These are phyloP conservation scores for Colletotrichum sp. DNA, from an alignment of 2,329 filamentous ascomycete species.

Conservation along the genomic window DNA sequence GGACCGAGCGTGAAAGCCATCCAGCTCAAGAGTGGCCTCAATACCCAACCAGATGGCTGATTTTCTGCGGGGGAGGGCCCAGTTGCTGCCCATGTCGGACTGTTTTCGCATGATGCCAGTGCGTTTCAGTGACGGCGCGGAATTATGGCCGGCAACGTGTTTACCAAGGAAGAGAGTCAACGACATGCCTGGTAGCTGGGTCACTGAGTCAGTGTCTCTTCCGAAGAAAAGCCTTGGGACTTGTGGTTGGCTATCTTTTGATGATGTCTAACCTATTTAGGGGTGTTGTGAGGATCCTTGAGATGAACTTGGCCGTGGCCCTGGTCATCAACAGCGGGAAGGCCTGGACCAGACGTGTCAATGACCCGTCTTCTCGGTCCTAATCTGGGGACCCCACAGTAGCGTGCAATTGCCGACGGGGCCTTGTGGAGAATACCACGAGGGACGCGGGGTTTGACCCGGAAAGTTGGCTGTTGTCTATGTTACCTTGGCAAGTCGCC, in stretches of 20 bases:
- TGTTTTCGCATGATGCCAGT: not conserved
- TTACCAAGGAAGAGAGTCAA: not conserved
- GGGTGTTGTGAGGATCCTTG: not conserved
- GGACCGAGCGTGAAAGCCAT: not conserved
- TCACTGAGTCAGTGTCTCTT: not conserved
- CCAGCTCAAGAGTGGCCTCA: not conserved
- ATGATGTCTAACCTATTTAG: not conserved
- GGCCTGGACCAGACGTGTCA: not conserved
- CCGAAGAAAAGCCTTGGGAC: not conserved
- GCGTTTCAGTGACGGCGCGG: not conserved
- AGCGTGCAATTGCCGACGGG: not conserved
- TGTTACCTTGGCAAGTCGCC: not conserved
- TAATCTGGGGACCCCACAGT: not conserved
- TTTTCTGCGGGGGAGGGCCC: conserved; percentile 1
- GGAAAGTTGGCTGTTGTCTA: not conserved
- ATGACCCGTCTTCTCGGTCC: not conserved
- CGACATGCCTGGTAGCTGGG: not conserved
- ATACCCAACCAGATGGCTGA: not conserved
- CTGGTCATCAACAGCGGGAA: not conserved
- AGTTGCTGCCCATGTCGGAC: not conserved
- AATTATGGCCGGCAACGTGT: not conserved
- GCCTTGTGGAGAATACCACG: not conserved
- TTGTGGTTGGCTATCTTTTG: not conserved
- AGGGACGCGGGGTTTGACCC: not conserved
- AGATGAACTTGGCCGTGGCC: not conserved